phyloP scores from a whole-genome alignment of 768 basidiomycete species.

The Pulveroboletus ravenelii region DNA sequence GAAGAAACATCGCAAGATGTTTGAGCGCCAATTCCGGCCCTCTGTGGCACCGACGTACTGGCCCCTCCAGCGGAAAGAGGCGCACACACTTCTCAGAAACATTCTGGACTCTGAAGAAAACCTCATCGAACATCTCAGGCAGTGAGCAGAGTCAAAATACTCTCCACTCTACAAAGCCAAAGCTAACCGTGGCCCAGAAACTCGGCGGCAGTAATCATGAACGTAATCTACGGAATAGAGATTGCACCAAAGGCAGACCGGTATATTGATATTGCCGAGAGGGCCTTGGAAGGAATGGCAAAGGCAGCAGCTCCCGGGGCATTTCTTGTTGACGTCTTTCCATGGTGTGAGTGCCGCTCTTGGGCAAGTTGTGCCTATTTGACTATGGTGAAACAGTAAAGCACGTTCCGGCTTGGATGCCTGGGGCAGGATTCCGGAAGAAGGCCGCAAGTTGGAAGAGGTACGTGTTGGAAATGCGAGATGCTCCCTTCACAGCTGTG shows the following conservation, averaged over 20 bases:
- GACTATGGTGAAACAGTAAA: conserved; percentile 36
- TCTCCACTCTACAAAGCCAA: not conserved
- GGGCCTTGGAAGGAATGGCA: conserved; percentile 46
- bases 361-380: not conserved
- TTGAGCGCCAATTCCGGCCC: conserved; percentile 48
- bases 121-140: conserved; percentile 46
- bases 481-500: conserved; percentile 39
- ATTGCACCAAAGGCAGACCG: conserved; percentile 40
- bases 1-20: conserved; percentile 49
- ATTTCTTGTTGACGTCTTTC: conserved; percentile 49
- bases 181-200: conserved; percentile 32
- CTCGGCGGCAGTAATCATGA: conserved; percentile 50
- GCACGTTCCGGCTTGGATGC: conserved; percentile 49
- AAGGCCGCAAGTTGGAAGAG: conserved; percentile 48
- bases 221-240: conserved; percentile 47
- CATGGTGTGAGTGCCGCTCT: conserved; percentile 30
- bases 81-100: conserved; percentile 41
- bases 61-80: conserved; percentile 43
- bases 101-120: conserved; percentile 41
- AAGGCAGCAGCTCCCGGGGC: conserved; percentile 49
- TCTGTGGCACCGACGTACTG: conserved; percentile 38
- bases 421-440: conserved; percentile 46
- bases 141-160: conserved; percentile 32
- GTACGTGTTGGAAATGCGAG: conserved; percentile 45
- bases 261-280: conserved; percentile 50